phyloP scores from a whole-genome alignment of 2,329 filamentous ascomycete species.

The Talaromyces sp. region DNA sequence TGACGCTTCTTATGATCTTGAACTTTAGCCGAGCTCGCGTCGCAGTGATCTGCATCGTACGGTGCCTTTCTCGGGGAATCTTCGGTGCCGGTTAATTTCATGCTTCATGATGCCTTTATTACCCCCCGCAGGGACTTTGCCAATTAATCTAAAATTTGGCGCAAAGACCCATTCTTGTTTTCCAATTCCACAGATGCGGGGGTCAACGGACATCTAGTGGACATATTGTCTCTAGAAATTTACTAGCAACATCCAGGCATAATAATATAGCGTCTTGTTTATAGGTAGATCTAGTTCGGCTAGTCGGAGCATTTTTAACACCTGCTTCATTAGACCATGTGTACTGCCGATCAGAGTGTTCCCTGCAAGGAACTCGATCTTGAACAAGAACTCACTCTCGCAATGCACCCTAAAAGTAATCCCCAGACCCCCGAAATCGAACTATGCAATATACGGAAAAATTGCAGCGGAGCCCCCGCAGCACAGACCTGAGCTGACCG shows the following conservation, averaged over 20 bases:
- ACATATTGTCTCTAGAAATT: background rate
- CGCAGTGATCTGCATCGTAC: constrained; percentile 11
- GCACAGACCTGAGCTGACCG: constrained; percentile 9
- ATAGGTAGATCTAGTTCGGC: background rate
- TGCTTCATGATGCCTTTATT: background rate
- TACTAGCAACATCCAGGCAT: no score
- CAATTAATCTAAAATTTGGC: constrained; percentile 6
- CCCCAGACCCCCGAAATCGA: background rate
- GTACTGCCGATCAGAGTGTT: background rate
- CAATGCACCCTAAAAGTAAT: no score
- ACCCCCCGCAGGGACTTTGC: constrained; percentile 18
- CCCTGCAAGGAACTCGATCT: constrained; percentile 1
- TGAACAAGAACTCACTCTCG: no score
- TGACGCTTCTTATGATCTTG: no score
- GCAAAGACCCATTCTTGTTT: constrained; percentile 4
- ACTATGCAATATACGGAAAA: constrained; percentile 26
- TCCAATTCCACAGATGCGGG: background rate
- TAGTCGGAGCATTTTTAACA: background rate
- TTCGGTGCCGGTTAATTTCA: constrained; percentile 23
- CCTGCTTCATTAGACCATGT: background rate
- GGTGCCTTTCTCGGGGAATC: constrained; percentile 18
- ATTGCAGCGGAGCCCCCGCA: constrained; percentile 19
- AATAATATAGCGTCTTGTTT: no score
- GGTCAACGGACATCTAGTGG: background rate
- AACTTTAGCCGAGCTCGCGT: background rate